Base-by-base conservation (phyloP, 768 basidiomycete species). In the Auricularia sp. region DNA sequence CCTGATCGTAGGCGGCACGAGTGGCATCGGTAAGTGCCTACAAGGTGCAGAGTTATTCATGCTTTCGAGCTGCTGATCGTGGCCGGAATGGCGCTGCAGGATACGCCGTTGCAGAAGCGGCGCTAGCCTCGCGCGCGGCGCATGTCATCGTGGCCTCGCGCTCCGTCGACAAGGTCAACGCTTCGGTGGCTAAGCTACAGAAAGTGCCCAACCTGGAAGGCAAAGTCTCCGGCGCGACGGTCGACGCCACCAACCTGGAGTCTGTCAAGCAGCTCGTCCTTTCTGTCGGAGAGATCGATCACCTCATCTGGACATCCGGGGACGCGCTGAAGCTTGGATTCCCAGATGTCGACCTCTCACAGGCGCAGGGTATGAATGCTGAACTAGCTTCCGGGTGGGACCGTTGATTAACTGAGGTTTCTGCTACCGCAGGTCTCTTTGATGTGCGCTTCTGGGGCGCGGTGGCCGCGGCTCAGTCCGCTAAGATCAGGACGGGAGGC, bases 381-480 rank as follows among this genome's bases (percentile, higher is more conserved):
- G 29, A 7, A 42, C 8, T 1, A 4, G n/a, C 29, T 34, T 24
- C 18, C 58, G 8, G 54, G 18, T 11, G 16, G 29, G 29, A 29
- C 29, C 29, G 29, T 29, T 13, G 14, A 18, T 6, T 35, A 21
- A 47, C 34, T 34, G 21, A 33, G 42, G 16, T 10, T 29, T 6
- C 54, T 61, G 24, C 10, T 29, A 62, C 10, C 18, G 14, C 18
- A 68, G 67, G 36, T 47, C 44, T 62, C n/a, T 68, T 68, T 61
- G 67, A 68, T 29, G 66, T 66, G 3, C 65, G 67, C 33, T 68
- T 68, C 62, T 68, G 67, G 67, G 67, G 67, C 11, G 66, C 67
- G 4, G 63, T 62, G 14, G 44, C 63, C n/a, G 67, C 66, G 3
- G 67, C 65, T 3, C 35, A 68, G 61, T 16, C 37, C 35, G 67